Conservation (phyloP, 106 monocot species). For the Allium sativum region DNA sequence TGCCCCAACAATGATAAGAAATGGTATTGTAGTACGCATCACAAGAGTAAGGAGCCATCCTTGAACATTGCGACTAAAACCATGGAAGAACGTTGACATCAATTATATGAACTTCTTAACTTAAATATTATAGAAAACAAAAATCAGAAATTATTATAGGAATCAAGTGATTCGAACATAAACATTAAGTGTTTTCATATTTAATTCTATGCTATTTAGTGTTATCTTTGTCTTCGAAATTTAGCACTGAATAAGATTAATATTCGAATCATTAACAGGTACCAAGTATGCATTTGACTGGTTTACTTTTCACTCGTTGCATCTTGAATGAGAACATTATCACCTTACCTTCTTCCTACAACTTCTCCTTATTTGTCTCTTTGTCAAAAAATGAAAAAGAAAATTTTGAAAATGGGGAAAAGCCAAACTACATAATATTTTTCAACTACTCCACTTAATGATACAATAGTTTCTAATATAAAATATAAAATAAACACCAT, state of each 20-base stretch:
- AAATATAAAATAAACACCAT: too few relatives aligned
- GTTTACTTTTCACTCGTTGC: slow-evolving; percentile 61
- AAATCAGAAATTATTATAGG: background rate
- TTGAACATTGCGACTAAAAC: slow-evolving; percentile 45
- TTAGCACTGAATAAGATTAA: too few relatives aligned
- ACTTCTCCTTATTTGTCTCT: slow-evolving; percentile 56
- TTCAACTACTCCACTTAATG: too few relatives aligned
- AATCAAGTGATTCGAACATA: background rate
- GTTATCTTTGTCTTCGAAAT: too few relatives aligned
- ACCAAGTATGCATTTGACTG: background rate
- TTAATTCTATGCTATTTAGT: too few relatives aligned
- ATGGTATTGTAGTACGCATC: slow-evolving; percentile 58
- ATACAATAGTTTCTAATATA: too few relatives aligned
- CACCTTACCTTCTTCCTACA: slow-evolving; percentile 51
- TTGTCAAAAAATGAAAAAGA: too few relatives aligned
- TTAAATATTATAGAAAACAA: slow-evolving; percentile 13
- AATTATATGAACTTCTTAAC: slow-evolving; percentile 60
- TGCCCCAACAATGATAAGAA: slow-evolving; percentile 40
- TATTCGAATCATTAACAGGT: background rate
- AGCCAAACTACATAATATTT: too few relatives aligned
- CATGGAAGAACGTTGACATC: slow-evolving; percentile 55
- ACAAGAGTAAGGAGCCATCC: slow-evolving; percentile 87
- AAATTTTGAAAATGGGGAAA: too few relatives aligned
- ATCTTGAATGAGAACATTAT: slow-evolving; percentile 53
- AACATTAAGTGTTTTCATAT: background rate